Conservation (phyloP, 2,329 filamentous ascomycete species). For the Rhynchosporium agropyri region DNA sequence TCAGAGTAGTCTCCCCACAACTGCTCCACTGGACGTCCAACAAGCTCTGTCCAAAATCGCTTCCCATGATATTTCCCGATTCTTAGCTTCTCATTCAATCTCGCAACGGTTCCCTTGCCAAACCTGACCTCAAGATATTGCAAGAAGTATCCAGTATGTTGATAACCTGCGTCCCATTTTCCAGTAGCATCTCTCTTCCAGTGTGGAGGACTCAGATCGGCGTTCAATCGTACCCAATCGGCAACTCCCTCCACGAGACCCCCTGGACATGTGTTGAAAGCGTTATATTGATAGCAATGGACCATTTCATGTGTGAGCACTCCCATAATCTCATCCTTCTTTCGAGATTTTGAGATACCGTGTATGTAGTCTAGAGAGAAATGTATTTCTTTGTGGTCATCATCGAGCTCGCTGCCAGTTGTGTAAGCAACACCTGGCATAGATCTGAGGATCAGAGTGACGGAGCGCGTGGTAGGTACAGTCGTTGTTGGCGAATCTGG, state of each 20-base stretch:
- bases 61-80: constrained; percentile 65
- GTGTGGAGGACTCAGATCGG: constrained; percentile 75
- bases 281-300: constrained; percentile 89
- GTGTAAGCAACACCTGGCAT: constrained; percentile 92
- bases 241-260: constrained; percentile 90
- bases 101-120: constrained; percentile 60
- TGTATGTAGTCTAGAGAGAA: constrained; percentile 77
- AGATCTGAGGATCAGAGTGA: constrained; percentile 78
- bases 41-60: constrained; percentile 67
- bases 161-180: constrained; percentile 87
- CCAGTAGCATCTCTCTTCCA: constrained; percentile 64
- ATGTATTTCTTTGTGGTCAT: constrained; percentile 92
- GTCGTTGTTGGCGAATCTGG: constrained; percentile 46
- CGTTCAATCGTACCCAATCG: constrained; percentile 84
- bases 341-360: constrained; percentile 47
- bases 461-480: constrained; percentile 71
- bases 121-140: constrained; percentile 77
- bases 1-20: constrained; percentile 75
- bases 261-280: constrained; percentile 60
- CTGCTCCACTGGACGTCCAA: constrained; percentile 65
- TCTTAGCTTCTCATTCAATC: constrained; percentile 69
- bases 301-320: constrained; percentile 92
- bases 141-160: constrained; percentile 88
- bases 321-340: constrained; percentile 70
- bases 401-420: constrained; percentile 74